Evolutionary conservation across 257 asterid genomes (phyloP), one percentile per base, ranked within the genome.

Genomic region (Jacaranda mimosifolia): DNA sequence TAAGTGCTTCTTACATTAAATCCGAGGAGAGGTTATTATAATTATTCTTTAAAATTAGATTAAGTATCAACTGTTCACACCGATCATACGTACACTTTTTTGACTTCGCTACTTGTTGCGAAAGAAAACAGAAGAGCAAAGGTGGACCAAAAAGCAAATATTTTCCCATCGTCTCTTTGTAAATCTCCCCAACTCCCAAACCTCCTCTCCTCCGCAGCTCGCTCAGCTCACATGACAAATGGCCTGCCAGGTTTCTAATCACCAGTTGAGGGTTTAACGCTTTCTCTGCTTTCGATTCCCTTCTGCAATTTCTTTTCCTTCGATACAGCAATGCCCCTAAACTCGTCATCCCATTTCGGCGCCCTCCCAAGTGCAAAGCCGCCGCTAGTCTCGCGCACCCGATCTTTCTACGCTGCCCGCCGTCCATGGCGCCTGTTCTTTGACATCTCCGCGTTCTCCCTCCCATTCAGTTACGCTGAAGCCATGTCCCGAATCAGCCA

Each of bases 381-480:
- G 66, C 88, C 84, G 59, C 81, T 83, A 10, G 58, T 71, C 60
- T 70, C 88, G 53, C 84, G 82, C 42, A 82, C 86, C 39, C 78
- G 85, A 82, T 74, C 87, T 65, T 77, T 81, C 35, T 79, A 79
- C 77, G 85, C 94, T 74, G 70, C 87, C 39, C 84, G 79, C 71
- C 96, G 97, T 13, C 96, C 97, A 66, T 94, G 98, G 98, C 81
- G 85, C 36, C 73, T 82, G 26, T 83, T 92, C 75, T 68, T 87
- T 49, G 88, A 86, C 78, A 58, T 79, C 83, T 78, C 92, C 76
- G 65, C 91, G 6, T 49, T 86, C 77, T 85, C 91, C 13, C 77
- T 86, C 70, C 98, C 98, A 12, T 81, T 43, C 82, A 73, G 80
- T 83, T 92, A 88, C 74, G 76, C 82, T 73, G 97, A 88, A 40